Percentiles rank a stretch among this genome's conserved stretches.
Evolutionary conservation across 441 rosid species (phyloP).

Genomic region (Adansonia rubrostipa): DNA sequence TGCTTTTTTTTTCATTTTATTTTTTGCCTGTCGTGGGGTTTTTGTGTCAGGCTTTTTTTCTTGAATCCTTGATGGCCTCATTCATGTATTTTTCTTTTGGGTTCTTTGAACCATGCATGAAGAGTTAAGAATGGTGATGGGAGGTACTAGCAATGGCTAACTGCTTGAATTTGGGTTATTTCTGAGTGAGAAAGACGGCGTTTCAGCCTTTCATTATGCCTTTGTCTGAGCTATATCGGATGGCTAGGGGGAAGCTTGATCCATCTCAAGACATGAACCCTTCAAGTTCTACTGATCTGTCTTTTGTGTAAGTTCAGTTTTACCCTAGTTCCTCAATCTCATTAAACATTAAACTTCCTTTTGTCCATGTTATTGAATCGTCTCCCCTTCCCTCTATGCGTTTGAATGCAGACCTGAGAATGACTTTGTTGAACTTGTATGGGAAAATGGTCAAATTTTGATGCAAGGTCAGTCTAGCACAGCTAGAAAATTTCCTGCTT

Average conservation of each 20-base stretch:
- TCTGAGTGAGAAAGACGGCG: slow-evolving; percentile 19
- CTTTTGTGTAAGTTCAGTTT: slow-evolving; percentile 53
- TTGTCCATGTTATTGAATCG: slow-evolving; percentile 2
- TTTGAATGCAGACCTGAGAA: slow-evolving; percentile 58
- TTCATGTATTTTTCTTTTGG: slow-evolving; percentile 33
- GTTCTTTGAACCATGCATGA: slow-evolving; percentile 42
- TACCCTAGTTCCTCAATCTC: neutral
- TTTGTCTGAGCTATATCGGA: slow-evolving; percentile 70
- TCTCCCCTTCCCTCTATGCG: neutral
- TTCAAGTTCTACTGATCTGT: slow-evolving; percentile 45
- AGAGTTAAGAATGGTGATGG: slow-evolving; percentile 28
- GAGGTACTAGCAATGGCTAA: slow-evolving; percentile 33
- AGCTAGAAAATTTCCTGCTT: slow-evolving; percentile 42
- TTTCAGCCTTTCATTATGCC: slow-evolving; percentile 58
- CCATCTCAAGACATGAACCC: slow-evolving; percentile 55
- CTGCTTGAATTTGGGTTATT: slow-evolving; percentile 35
- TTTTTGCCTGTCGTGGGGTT: neutral
- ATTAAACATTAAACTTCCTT: neutral
- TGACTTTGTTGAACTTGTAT: slow-evolving; percentile 72
- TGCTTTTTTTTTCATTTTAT: neutral
- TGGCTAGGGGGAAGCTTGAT: slow-evolving; percentile 55
- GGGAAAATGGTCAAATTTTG: slow-evolving; percentile 79
- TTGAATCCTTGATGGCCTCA: slow-evolving; percentile 29
- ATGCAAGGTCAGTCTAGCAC: slow-evolving; percentile 68
- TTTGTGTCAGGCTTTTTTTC: slow-evolving; percentile 26